phyloP scores from a whole-genome alignment of 108 stramenopile species.

The Bacterosira constricta region DNA sequence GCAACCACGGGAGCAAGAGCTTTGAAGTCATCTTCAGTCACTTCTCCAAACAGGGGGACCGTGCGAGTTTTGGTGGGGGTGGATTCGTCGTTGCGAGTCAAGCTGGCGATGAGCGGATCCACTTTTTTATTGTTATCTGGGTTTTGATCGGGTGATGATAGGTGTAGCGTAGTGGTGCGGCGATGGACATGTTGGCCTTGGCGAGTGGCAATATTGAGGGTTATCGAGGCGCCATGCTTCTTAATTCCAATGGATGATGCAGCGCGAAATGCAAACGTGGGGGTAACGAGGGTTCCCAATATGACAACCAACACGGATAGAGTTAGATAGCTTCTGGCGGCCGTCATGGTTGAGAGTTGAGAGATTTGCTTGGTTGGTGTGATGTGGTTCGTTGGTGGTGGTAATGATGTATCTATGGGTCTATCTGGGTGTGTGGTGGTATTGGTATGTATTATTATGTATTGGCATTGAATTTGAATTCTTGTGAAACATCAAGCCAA shows the following conservation, averaged over 20 bases:
- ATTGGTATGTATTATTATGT: too few relatives aligned
- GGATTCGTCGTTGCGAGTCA: constrained; percentile 64
- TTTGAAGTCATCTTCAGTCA: constrained; percentile 59
- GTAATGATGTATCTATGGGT: too few relatives aligned
- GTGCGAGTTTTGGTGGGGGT: constrained; percentile 30
- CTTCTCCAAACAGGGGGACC: constrained; percentile 70
- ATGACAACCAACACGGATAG: neutral
- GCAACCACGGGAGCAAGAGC: constrained; percentile 65
- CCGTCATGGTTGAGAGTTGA: too few relatives aligned
- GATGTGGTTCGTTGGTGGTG: too few relatives aligned
- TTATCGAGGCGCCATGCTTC: too few relatives aligned
- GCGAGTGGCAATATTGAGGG: too few relatives aligned
- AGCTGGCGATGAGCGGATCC: constrained; percentile 70
- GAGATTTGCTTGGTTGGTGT: too few relatives aligned
- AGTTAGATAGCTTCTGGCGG: neutral
- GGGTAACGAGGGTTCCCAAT: neutral
- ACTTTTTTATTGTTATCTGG: constrained; percentile 1
- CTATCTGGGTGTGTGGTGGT: too few relatives aligned
- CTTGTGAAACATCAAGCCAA: too few relatives aligned
- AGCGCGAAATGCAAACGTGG: neutral
- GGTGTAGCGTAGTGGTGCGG: neutral
- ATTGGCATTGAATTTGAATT: too few relatives aligned
- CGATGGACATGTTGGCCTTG: neutral
- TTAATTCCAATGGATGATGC: too few relatives aligned
- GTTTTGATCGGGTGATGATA: neutral